Conservation (phyloP, 352 stramenopile genomes). For the Phytophthora litchii region DNA sequence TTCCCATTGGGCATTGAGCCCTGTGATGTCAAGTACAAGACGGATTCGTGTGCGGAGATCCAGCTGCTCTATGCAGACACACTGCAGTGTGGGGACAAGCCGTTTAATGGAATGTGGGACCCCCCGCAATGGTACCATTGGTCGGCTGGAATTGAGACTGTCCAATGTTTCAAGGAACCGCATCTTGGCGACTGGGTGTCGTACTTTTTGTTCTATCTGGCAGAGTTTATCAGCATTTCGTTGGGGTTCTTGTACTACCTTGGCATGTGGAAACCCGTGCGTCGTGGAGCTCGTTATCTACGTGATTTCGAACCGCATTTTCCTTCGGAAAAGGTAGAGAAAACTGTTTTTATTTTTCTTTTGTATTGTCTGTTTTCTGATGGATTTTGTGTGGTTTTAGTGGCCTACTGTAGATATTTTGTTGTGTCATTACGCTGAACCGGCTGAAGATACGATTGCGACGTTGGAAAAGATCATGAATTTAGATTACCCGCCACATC, state of each 20-base stretch:
- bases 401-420: constrained; percentile 85
- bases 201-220: constrained; percentile 76
- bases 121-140: constrained; percentile 72
- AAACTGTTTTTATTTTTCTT: constrained; percentile 1
- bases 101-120: constrained; percentile 78
- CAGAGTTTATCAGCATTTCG: constrained; percentile 76
- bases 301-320: constrained; percentile 76
- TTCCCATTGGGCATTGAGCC: constrained; percentile 57
- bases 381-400: constrained; percentile 14
- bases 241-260: constrained; percentile 78
- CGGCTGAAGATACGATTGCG: constrained; percentile 75
- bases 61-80: constrained; percentile 53
- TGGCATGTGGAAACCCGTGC: constrained; percentile 81
- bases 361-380: neutral
- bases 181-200: constrained; percentile 65
- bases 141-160: constrained; percentile 59
- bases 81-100: constrained; percentile 55
- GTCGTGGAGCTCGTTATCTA: constrained; percentile 70
- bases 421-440: constrained; percentile 78
- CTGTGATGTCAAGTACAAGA: constrained; percentile 67
- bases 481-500: constrained; percentile 71
- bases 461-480: constrained; percentile 81
- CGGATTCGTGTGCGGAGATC: constrained; percentile 56
- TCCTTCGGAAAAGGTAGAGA: constrained; percentile 49
- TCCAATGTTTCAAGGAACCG: constrained; percentile 71